These are phyloP conservation scores for Fusarium oxysporum DNA, from an alignment of 2,329 filamentous ascomycete species.

Conservation along the genomic window DNA sequence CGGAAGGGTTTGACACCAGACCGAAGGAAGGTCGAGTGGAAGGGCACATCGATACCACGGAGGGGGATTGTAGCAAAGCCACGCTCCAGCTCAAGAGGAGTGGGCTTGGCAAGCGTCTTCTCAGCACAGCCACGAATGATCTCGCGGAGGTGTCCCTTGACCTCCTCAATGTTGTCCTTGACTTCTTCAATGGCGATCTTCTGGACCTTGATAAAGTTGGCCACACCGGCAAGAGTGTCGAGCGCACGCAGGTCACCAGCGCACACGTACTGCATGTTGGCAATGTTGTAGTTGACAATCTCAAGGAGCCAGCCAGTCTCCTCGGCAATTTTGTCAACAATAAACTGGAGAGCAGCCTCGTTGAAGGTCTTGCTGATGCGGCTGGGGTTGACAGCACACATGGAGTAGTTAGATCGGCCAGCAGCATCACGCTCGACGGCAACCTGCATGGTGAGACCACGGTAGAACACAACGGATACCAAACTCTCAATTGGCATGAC, in stretches of 20 bases:
- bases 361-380: constrained; percentile 99
- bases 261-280: constrained; percentile 80
- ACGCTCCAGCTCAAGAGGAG: constrained; percentile 88
- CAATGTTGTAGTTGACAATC: constrained; percentile 96
- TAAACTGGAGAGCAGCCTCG: constrained; percentile 95
- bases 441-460: constrained; percentile 98
- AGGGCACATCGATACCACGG: constrained; percentile 96
- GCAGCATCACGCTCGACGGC: constrained; percentile 94
- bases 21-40: constrained; percentile 98
- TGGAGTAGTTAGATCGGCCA: constrained; percentile 97
- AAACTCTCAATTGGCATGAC: constrained; percentile 99
- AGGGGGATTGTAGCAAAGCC: constrained; percentile 97
- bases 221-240: constrained; percentile 81
- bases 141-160: constrained; percentile 87
- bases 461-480: constrained; percentile 99
- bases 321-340: constrained; percentile 94
- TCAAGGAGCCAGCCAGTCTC: constrained; percentile 95
- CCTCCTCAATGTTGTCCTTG: constrained; percentile 89
- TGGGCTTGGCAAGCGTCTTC: constrained; percentile 88
- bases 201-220: constrained; percentile 95
- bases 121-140: constrained; percentile 92
- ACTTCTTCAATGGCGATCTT: constrained; percentile 97
- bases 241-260: constrained; percentile 77
- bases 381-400: constrained; percentile 99
- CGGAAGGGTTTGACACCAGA: constrained; percentile 99